Percentiles rank a stretch among this genome's conserved stretches.
phyloP scores from a whole-genome alignment of 1,139 yeast species.

The Yamadazyma atmosphaerica region DNA sequence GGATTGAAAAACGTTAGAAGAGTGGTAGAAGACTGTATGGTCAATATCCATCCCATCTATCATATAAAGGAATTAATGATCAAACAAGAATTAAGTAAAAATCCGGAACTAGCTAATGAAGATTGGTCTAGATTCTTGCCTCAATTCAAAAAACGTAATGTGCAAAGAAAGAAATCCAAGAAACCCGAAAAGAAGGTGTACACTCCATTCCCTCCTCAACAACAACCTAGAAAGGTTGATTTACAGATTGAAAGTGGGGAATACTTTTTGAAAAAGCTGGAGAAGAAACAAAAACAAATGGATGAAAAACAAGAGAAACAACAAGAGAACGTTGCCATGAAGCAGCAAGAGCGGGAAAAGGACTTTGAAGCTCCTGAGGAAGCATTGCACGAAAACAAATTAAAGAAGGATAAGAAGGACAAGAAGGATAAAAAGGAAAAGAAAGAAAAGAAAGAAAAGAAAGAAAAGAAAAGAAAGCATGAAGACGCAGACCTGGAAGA shows the following conservation, averaged over 20 bases:
- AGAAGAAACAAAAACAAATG: constrained; percentile 69
- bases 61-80: constrained; percentile 97
- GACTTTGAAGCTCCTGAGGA: constrained; percentile 88
- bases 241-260: constrained; percentile 98
- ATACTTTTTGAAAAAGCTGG: constrained; percentile 85
- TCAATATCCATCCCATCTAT: constrained; percentile 92
- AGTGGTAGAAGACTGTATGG: constrained; percentile 97
- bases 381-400: constrained; percentile 43
- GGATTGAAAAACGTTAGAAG: constrained; percentile 92
- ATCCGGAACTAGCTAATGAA: constrained; percentile 92
- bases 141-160: constrained; percentile 93
- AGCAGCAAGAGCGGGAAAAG: constrained; percentile 70
- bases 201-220: constrained; percentile 99
- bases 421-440: constrained; percentile 20
- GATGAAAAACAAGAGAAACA: constrained; percentile 81
- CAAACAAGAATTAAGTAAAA: constrained; percentile 89
- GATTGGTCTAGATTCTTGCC: constrained; percentile 98
- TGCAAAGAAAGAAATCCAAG: constrained; percentile 85
- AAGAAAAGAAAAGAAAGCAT: constrained; percentile 4
- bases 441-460: constrained; percentile 8
- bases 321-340: constrained; percentile 63
- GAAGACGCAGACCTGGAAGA: constrained; percentile 6
- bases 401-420: constrained; percentile 23
- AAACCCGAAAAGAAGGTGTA: constrained; percentile 77
- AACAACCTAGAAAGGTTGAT: constrained; percentile 95